These are phyloP conservation scores for Suhomyces sp. DNA, from an alignment of 805 yeast genomes.

Conservation along the genomic window DNA sequence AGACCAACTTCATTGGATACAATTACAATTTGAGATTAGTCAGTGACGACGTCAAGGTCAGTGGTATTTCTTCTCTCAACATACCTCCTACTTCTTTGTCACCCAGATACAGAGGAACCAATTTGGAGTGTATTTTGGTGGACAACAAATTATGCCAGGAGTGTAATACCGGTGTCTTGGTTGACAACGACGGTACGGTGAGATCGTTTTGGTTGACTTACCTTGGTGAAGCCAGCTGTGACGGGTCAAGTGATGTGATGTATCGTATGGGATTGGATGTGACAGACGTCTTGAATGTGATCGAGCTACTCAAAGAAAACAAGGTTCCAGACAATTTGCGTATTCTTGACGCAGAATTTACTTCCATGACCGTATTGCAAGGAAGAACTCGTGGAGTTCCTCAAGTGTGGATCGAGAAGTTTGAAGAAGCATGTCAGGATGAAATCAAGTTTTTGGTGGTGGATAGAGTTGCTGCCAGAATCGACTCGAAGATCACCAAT, in stretches of 20 bases:
- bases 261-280: conserved; percentile 78
- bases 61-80: conserved; percentile 71
- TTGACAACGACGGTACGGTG: conserved; percentile 73
- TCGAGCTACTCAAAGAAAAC: conserved; percentile 52
- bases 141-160: conserved; percentile 72
- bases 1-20: conserved; percentile 75
- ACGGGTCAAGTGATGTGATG: conserved; percentile 51
- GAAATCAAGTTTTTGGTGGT: conserved; percentile 73
- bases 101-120: conserved; percentile 85
- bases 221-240: conserved; percentile 68
- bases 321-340: conserved; percentile 50
- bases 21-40: conserved; percentile 67
- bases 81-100: conserved; percentile 64
- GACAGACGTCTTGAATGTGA: conserved; percentile 56
- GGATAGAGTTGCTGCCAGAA: conserved; percentile 57
- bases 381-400: conserved; percentile 88
- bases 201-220: conserved; percentile 85
- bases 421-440: conserved; percentile 62
- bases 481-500: conserved; percentile 27
- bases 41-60: conserved; percentile 70
- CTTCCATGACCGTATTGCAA: conserved; percentile 61
- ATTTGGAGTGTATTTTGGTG: conserved; percentile 70
- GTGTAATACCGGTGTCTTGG: conserved; percentile 76
- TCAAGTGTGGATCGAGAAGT: conserved; percentile 70
- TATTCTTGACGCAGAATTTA: conserved; percentile 77